A percentile compares a stretch with the other conserved stretches of the same genome.
Conservation (phyloP, 306 rosid species). For the Cucurbita argyrosperma region DNA sequence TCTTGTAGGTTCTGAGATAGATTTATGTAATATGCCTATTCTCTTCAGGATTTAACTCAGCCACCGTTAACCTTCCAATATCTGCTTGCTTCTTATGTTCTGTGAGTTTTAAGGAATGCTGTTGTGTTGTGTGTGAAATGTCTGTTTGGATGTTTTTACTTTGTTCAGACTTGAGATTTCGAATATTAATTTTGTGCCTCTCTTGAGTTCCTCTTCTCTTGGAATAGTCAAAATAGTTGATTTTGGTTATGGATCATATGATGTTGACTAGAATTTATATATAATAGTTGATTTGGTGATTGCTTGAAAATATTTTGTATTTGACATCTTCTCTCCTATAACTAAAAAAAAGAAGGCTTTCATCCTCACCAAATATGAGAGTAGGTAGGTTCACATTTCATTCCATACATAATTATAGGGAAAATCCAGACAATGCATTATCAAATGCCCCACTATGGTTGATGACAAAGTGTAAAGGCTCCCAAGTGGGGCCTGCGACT, state of each 20-base stretch:
- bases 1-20: background rate
- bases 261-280: background rate
- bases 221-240: background rate
- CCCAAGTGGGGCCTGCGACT: conserved; percentile 23
- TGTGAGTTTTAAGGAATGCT: background rate
- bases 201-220: background rate
- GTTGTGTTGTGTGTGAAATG: background rate
- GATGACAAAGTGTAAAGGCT: conserved; percentile 19
- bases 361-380: background rate
- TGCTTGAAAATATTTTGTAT: background rate
- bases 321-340: background rate
- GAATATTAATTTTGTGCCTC: background rate
- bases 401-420: too few relatives aligned
- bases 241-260: background rate
- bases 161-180: background rate
- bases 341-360: too few relatives aligned
- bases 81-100: background rate
- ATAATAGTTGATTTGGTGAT: background rate
- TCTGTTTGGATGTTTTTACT: background rate
- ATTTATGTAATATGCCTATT: background rate
- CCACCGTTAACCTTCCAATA: background rate
- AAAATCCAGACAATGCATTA: background rate
- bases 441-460: conserved; percentile 18
- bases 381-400: background rate
- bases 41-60: background rate